phyloP scores from a whole-genome alignment of 305 asterid genomes.

The Solanum aculeatissimum region DNA sequence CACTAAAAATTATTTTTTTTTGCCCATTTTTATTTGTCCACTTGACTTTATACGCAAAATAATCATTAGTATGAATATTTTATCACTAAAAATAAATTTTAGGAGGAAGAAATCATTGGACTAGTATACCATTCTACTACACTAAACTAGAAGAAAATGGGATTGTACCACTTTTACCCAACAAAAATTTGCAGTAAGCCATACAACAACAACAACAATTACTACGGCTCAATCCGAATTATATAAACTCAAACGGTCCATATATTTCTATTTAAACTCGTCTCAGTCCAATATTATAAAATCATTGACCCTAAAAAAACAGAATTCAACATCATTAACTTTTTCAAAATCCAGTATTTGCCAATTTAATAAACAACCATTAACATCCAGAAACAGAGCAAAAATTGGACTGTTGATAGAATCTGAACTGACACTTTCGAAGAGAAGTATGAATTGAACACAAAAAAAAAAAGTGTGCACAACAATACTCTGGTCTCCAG shows the following conservation, averaged over 20 bases:
- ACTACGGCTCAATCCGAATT: neutral
- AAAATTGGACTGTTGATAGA: neutral
- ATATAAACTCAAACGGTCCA: neutral
- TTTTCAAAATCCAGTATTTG: neutral
- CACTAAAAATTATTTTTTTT: neutral
- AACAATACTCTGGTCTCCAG: neutral
- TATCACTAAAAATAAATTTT: too few relatives aligned
- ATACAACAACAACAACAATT: neutral
- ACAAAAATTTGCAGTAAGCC: neutral
- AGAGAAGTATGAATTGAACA: neutral
- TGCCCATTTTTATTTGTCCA: too few relatives aligned
- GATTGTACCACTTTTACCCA: neutral
- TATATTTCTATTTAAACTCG: neutral
- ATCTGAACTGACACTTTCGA: neutral
- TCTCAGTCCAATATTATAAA: neutral
- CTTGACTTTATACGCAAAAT: too few relatives aligned
- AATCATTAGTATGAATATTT: too few relatives aligned
- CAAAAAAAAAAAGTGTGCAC: neutral
- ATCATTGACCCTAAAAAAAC: neutral
- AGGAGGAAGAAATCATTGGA: too few relatives aligned
- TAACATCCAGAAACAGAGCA: neutral
- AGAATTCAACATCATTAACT: neutral
- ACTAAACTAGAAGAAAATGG: neutral
- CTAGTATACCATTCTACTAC: neutral
- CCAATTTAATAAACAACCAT: neutral